Evolutionary conservation across 164 flowering plant species (phyloP).

Genomic region (Tetracentron sinense): DNA sequence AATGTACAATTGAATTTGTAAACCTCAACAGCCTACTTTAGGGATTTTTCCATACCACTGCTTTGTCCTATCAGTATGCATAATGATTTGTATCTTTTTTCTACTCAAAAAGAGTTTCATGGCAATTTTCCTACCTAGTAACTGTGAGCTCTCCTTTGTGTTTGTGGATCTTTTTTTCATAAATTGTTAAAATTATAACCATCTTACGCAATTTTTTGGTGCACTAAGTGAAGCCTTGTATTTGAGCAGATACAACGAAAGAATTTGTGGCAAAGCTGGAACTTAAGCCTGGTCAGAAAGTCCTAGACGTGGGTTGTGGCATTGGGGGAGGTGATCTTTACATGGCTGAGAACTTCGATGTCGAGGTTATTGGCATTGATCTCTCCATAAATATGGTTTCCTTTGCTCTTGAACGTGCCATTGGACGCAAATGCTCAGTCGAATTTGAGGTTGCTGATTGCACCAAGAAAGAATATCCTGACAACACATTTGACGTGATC

Average conservation of each 20-base stretch:
- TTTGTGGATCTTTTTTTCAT: not conserved
- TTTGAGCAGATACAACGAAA: constrained; percentile 78
- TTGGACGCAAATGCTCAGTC: constrained; percentile 83
- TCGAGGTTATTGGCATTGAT: constrained; percentile 89
- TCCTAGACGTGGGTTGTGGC: constrained; percentile 98
- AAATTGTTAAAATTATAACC: no score
- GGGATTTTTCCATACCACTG: no score
- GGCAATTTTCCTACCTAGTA: no score
- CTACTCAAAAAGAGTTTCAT: no score
- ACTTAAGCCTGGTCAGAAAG: constrained; percentile 92
- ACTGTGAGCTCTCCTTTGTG: no score
- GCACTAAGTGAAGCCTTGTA: not conserved
- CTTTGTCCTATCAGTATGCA: no score
- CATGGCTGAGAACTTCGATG: constrained; percentile 90
- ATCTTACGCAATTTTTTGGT: no score
- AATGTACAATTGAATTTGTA: no score
- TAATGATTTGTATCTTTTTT: not conserved
- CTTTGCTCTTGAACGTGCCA: constrained; percentile 90
- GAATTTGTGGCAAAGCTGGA: constrained; percentile 86
- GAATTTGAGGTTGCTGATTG: constrained; percentile 99
- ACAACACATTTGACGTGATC: constrained; percentile 78
- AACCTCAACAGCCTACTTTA: no score
- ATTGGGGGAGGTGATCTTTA: constrained; percentile 99
- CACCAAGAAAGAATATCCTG: constrained; percentile 77
- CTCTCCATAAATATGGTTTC: constrained; percentile 95